These are phyloP conservation scores for Epithele typhae DNA, from an alignment of 768 basidiomycete species.

Conservation along the genomic window DNA sequence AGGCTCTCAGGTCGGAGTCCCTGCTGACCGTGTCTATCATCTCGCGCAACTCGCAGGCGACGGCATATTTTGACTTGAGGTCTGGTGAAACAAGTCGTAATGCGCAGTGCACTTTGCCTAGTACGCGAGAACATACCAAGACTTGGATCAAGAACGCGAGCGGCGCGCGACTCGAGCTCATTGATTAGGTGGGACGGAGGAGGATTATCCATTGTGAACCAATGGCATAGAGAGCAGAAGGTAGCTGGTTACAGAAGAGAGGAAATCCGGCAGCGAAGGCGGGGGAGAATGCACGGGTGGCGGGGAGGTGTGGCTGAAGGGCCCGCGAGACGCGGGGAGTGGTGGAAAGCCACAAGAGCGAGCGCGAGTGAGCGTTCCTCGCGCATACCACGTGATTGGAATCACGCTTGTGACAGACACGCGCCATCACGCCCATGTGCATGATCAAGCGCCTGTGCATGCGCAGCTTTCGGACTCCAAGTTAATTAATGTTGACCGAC, in stretches of 20 bases:
- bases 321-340: slow-evolving; percentile 7
- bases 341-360: slow-evolving; percentile 10
- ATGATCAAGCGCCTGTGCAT: too few relatives aligned
- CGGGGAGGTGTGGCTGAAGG: slow-evolving; percentile 10
- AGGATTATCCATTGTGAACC: slow-evolving; percentile 37
- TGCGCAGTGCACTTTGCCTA: not conserved
- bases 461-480: too few relatives aligned
- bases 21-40: slow-evolving; percentile 71
- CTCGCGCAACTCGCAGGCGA: slow-evolving; percentile 78
- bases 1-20: slow-evolving; percentile 66
- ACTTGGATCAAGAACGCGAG: slow-evolving; percentile 70
- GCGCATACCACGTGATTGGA: too few relatives aligned
- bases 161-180: slow-evolving; percentile 69
- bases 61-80: slow-evolving; percentile 61
- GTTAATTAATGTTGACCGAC: too few relatives aligned
- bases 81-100: slow-evolving; percentile 38
- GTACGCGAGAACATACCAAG: slow-evolving; percentile 43
- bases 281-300: not conserved
- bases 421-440: too few relatives aligned
- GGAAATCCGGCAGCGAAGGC: not conserved
- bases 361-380: slow-evolving; percentile 6
- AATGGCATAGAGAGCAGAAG: slow-evolving; percentile 4
- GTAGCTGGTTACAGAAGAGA: not conserved
- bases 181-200: slow-evolving; percentile 41
- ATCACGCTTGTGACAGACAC: too few relatives aligned